These are phyloP conservation scores for Amaranthus tricolor DNA, from an alignment of 179 eudicot species.

Conservation along the genomic window DNA sequence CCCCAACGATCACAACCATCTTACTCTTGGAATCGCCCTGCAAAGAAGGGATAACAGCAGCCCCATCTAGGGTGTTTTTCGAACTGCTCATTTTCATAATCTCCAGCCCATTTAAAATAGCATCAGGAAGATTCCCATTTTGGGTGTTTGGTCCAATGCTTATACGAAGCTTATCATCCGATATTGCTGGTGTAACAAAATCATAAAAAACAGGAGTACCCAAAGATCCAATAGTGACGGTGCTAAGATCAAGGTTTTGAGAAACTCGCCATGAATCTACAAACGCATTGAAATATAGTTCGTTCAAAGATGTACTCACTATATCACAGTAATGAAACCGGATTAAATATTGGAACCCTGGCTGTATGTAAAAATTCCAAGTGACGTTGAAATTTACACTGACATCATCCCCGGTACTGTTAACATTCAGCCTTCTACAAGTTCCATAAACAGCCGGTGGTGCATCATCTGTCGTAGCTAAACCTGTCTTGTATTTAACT, in stretches of 20 bases:
- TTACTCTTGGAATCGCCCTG: slow-evolving; percentile 34
- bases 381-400: slow-evolving; percentile 61
- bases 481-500: neutral
- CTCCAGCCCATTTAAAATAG: slow-evolving; percentile 78
- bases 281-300: slow-evolving; percentile 62
- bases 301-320: slow-evolving; percentile 38
- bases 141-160: slow-evolving; percentile 59
- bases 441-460: slow-evolving; percentile 40
- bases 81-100: slow-evolving; percentile 69
- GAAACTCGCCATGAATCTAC: slow-evolving; percentile 41
- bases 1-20: slow-evolving; percentile 54
- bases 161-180: slow-evolving; percentile 34
- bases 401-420: slow-evolving; percentile 23
- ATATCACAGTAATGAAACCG: slow-evolving; percentile 82
- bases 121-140: slow-evolving; percentile 47
- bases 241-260: slow-evolving; percentile 37
- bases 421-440: slow-evolving; percentile 28
- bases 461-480: slow-evolving; percentile 43
- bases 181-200: slow-evolving; percentile 41
- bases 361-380: slow-evolving; percentile 63
- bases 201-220: slow-evolving; percentile 55
- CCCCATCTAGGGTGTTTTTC: slow-evolving; percentile 48
- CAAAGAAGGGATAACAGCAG: slow-evolving; percentile 20
- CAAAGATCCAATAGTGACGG: slow-evolving; percentile 21
- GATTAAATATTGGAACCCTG: slow-evolving; percentile 63